These are phyloP conservation scores for Mycena rebaudengoi DNA, from an alignment of 768 basidiomycete genomes.

Conservation along the genomic window DNA sequence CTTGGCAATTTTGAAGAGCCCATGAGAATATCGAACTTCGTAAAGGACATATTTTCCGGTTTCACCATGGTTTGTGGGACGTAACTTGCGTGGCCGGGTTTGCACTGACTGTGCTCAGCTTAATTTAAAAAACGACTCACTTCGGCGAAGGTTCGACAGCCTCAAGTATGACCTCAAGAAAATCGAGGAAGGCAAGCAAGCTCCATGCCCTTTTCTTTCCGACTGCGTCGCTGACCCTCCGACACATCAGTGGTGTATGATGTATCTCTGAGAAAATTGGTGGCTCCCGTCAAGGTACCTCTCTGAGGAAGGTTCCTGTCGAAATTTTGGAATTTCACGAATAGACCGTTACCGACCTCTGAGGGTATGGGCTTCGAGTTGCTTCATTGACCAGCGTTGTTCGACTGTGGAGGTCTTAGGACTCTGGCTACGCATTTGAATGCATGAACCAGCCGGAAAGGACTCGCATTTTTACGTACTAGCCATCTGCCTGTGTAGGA, in stretches of 20 bases:
- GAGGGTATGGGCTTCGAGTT: too few species aligned
- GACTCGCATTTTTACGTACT: too few species aligned
- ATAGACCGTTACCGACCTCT: too few species aligned
- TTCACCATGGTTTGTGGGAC: constrained; percentile 77
- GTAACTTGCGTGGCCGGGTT: neutral
- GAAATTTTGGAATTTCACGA: too few species aligned
- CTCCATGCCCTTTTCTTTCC: constrained; percentile 2
- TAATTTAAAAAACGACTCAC: constrained; percentile 81
- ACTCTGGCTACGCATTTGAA: too few species aligned
- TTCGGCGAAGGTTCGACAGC: constrained; percentile 81
- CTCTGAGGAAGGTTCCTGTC: too few species aligned
- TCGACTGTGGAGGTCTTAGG: too few species aligned
- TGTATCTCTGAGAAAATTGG: constrained; percentile 78
- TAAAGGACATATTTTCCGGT: constrained; percentile 84
- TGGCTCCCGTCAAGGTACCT: constrained; percentile 31
- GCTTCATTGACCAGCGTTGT: too few species aligned
- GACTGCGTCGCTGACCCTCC: constrained; percentile 4
- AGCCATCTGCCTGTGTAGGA: too few species aligned
- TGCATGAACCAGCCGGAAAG: too few species aligned
- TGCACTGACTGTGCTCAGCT: constrained; percentile 51
- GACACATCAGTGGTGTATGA: constrained; percentile 78
- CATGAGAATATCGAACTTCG: constrained; percentile 78
- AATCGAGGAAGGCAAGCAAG: constrained; percentile 86
- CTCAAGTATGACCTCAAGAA: constrained; percentile 90
- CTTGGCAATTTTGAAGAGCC: constrained; percentile 84